Evolutionary conservation across 2,329 filamentous ascomycete genomes (phyloP), one percentile per base, ranked within the genome.

Genomic region (Escovopsis sp.): DNA sequence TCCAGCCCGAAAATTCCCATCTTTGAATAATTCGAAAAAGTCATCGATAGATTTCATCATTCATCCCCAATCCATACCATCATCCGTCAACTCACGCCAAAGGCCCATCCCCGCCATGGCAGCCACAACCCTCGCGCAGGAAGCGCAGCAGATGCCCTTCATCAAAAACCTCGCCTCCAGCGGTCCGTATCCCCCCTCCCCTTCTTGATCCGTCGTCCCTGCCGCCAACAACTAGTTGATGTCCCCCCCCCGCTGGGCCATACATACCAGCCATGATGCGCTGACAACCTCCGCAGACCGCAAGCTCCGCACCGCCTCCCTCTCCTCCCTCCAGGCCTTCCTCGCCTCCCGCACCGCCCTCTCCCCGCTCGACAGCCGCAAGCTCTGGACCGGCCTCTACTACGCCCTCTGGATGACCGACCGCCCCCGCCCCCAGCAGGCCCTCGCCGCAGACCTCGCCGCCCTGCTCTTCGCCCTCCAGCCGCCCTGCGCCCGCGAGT

Each of bases 361-460:
- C 46, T 65, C 74, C 14, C 66, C 74, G 34, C 60, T 82, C 50
- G 87, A 94, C 49, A 68, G 85, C 39, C 69, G 89, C 46, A 94
- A 94, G 66, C 74, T 96, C 49, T 94, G 87, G 86, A 94, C 93
- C 58, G 89, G 87, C 5, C 74, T 96, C 15, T 95, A 91, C 68
- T 95, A 87, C 70, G 81, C 81, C 55, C 76, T 91, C 54, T 95
- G 86, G 81, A 91, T 94, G 79, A 86, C 81, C 60, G 88, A 95
- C 68, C 84, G 87, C 38, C 81, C 87, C 10, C 65, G 79, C n/a
- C 80, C 84, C 3, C 89, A 95, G 67, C 87, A 94, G 67, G 74
- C 74, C 35, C 81, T 96, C 37, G 83, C 84, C 51, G 65, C 71
- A 50, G 80, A 88, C 47, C 80, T 96, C 42, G 83, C 87, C 35